Conservation (phyloP, 768 basidiomycete genomes). For the Serendipita sp. region DNA sequence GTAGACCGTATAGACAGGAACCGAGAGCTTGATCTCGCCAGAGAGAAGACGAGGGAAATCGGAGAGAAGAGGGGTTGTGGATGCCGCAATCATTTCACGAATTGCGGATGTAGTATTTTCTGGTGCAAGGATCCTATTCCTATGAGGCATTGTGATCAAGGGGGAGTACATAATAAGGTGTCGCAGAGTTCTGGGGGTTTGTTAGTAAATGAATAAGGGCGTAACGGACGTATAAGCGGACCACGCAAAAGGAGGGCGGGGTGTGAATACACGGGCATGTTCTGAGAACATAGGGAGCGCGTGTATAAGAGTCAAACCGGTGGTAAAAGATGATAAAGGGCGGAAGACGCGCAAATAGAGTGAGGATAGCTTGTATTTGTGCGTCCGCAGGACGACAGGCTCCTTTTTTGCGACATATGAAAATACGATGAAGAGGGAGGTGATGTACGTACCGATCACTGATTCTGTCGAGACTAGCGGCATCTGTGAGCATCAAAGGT, state of each 20-base stretch:
- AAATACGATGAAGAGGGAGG: background rate
- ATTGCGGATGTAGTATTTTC: constrained; percentile 53
- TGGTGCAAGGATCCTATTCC: constrained; percentile 57
- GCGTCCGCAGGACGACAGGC: background rate
- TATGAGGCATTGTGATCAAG: constrained; percentile 69
- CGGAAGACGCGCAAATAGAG: background rate
- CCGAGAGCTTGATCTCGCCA: constrained; percentile 75
- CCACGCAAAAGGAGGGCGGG: background rate
- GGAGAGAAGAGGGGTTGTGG: constrained; percentile 61
- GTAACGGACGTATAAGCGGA: background rate
- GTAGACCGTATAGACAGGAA: constrained; percentile 94
- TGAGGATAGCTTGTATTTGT: too few species aligned
- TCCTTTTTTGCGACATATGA: background rate
- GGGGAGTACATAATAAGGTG: constrained; percentile 96
- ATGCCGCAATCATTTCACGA: constrained; percentile 39
- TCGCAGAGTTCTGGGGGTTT: constrained; percentile 49
- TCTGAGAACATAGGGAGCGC: background rate
- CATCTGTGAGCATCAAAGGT: constrained; percentile 31
- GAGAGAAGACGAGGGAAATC: constrained; percentile 87
- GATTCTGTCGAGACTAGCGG: constrained; percentile 69
- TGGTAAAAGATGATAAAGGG: background rate
- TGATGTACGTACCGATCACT: constrained; percentile 48
- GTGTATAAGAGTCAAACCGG: background rate
- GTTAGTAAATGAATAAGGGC: background rate
- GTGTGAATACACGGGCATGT: background rate